Base-by-base conservation (phyloP, 2,329 filamentous ascomycete genomes). In the Beauveria brongniartii region DNA sequence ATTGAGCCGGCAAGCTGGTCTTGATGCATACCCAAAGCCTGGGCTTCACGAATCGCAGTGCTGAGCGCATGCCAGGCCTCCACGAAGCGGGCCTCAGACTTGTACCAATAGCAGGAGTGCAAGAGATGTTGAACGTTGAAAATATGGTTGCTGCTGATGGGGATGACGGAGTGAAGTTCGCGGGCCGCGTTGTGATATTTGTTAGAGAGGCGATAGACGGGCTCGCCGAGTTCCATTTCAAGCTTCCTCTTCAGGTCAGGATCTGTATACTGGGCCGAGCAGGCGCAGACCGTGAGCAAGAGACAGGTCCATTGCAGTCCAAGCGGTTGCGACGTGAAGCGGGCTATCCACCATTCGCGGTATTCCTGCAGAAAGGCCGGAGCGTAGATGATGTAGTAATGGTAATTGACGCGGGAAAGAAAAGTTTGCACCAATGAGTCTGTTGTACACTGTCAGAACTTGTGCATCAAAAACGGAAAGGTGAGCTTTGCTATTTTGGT, bases 371-470 rank as follows among this genome's bases (percentile, higher is more conserved):
- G 41, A 41, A 76, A 75, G 5, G 67, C 65, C 0, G 69, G 63
- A 0, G 74, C 71, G 58, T 76, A 74, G 34, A 75, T 64, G 54
- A 75, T 71, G 61, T 75, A 75, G 67, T 74, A 73, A 62, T 75
- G 73, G 55, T 68, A 75, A 62, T 76, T 76, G 63, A 72, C 73
- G 46, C 70, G 68, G 54, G 68, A 67, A 16, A 76, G 65, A 57
- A 75, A 76, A 64, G 74, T 73, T 44, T 76, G 70, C 10, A 76
- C 69, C 7, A 76, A 66, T 10, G 64, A 66, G 61, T 75, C 74
- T 76, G n/a, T 14, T n/a, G 6, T 4, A 4, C 16, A 12, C 0
- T 16, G 50, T 46, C 30, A 60, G 41, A 16, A 26, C 41, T 10
- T 14, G 0, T 24, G n/a, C n/a, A 18, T 10, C 14, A 40, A 16